phyloP scores from a whole-genome alignment of 1,284 basidiomycete species.

The Ceratobasidium sp. region DNA sequence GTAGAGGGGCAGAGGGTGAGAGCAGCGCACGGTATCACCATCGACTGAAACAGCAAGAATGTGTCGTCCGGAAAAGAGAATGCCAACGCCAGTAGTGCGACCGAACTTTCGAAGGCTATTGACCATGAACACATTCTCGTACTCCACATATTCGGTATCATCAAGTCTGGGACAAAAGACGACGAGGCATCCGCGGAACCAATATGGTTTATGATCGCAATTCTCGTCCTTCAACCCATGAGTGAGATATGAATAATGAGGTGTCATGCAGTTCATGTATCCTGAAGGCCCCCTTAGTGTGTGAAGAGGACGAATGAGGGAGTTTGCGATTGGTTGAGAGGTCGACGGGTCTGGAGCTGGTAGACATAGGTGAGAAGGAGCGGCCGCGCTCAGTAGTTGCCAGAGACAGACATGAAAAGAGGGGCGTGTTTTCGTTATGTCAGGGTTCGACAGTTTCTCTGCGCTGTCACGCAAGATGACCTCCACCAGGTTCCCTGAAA shows the following conservation, averaged over 20 bases:
- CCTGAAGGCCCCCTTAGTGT: too few species aligned
- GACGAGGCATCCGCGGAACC: slow-evolving; percentile 25
- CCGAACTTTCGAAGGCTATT: background rate
- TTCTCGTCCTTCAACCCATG: background rate
- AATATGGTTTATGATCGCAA: background rate
- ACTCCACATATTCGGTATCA: background rate
- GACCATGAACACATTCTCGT: background rate
- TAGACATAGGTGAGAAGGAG: background rate
- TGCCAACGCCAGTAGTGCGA: slow-evolving; percentile 4
- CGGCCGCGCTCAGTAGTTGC: background rate
- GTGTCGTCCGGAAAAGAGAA: slow-evolving; percentile 28
- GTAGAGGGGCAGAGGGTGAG: background rate
- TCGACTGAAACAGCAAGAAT: slow-evolving; percentile 19
- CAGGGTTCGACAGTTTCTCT: background rate
- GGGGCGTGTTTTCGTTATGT: too few species aligned
- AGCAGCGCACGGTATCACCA: background rate
- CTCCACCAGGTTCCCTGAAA: background rate
- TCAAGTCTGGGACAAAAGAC: slow-evolving; percentile 6
- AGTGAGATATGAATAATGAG: background rate
- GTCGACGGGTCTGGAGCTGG: background rate
- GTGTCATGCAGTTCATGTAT: background rate
- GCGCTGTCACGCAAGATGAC: background rate
- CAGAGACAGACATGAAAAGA: background rate
- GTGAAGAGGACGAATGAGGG: background rate
- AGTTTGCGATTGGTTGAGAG: background rate